phyloP scores from a whole-genome alignment of 129 eudicot species.

The Glebionis coronaria region DNA sequence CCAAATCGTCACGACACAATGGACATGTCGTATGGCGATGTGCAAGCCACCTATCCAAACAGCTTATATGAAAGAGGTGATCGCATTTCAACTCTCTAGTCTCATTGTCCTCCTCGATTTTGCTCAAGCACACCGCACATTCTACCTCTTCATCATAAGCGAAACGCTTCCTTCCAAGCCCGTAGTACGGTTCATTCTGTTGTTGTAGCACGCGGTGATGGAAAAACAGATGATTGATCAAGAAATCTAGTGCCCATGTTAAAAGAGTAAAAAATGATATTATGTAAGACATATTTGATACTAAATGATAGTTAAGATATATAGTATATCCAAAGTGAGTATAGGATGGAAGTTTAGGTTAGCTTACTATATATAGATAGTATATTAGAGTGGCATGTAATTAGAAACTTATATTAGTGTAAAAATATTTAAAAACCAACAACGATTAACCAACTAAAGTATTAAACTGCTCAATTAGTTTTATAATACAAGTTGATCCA shows the following conservation, averaged over 20 bases:
- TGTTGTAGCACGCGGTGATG: conserved; percentile 8
- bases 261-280: conserved; percentile 8
- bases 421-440: neutral
- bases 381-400: neutral
- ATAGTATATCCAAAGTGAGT: neutral
- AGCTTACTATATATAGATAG: neutral
- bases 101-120: conserved; percentile 36
- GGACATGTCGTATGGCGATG: conserved; percentile 34
- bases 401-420: neutral
- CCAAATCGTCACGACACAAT: conserved; percentile 27
- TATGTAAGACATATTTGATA: conserved; percentile 15
- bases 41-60: conserved; percentile 40
- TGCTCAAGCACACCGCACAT: conserved; percentile 35
- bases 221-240: conserved; percentile 19
- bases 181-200: neutral
- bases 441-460: neutral
- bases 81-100: conserved; percentile 33
- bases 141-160: conserved; percentile 11
- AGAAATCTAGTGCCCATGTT: conserved; percentile 9
- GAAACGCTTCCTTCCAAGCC: conserved; percentile 3
- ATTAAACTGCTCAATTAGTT: neutral
- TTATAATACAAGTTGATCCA: neutral
- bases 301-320: neutral
- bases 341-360: neutral
- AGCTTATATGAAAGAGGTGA: conserved; percentile 36